Conservation (phyloP, 352 stramenopile genomes). For the Thraustochytrium sp. region DNA sequence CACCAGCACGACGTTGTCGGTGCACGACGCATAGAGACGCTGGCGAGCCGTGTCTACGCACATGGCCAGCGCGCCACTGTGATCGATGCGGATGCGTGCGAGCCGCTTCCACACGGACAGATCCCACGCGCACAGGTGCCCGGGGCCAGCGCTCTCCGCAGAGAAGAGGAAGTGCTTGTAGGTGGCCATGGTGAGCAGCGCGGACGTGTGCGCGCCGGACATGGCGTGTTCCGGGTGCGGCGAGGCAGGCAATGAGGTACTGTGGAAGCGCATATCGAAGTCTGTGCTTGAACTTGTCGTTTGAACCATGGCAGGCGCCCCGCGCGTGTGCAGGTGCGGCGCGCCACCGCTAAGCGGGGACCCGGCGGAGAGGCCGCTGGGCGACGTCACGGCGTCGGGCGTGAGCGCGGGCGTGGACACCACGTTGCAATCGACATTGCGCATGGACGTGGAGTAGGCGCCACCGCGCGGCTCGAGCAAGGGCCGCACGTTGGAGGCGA, state of each 20-base stretch:
- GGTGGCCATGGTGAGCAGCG: not conserved
- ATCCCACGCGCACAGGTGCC: conserved; percentile 2
- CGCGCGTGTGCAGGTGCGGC: no score
- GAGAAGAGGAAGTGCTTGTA: not conserved
- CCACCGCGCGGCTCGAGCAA: not conserved
- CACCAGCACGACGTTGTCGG: not conserved
- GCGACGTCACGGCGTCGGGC: no score
- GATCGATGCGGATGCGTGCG: not conserved
- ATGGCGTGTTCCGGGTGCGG: conserved; percentile 12
- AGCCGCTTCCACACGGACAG: conserved; percentile 10
- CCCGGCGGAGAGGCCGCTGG: not conserved
- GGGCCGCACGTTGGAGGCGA: not conserved
- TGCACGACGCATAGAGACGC: not conserved
- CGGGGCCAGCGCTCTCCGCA: not conserved
- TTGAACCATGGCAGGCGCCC: no score
- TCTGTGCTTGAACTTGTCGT: no score
- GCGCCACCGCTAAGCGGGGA: not conserved
- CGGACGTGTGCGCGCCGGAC: not conserved
- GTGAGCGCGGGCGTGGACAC: not conserved
- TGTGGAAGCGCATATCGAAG: no score
- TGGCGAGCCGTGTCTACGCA: not conserved
- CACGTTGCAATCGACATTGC: conserved; percentile 5
- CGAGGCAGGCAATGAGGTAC: no score
- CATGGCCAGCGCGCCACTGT: not conserved
- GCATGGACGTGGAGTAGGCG: not conserved